Conservation (phyloP, 2,329 filamentous ascomycete genomes). For the Talaromyces piceae region DNA sequence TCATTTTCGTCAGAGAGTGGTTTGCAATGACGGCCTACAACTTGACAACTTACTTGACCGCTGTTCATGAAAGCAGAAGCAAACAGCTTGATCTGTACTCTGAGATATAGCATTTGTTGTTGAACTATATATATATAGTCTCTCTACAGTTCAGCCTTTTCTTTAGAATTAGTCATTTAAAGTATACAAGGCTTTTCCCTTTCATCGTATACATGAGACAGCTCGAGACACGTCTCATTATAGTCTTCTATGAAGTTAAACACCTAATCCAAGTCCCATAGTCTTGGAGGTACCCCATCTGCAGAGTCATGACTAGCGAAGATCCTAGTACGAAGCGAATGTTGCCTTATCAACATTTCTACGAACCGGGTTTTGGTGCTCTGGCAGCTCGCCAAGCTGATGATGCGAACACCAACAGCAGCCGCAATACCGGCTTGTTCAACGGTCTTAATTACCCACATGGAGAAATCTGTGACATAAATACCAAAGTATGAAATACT, state of each 20-base stretch:
- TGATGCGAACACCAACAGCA: slow-evolving; percentile 27
- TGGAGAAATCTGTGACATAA: slow-evolving; percentile 34
- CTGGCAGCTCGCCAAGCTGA: background rate
- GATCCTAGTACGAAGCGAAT: slow-evolving; percentile 43
- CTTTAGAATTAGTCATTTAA: slow-evolving; percentile 17
- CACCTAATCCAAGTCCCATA: slow-evolving; percentile 33
- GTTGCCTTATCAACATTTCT: slow-evolving; percentile 37
- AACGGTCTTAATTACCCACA: slow-evolving; percentile 40
- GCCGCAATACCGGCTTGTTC: slow-evolving; percentile 40
- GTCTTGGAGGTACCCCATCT: slow-evolving; percentile 36
- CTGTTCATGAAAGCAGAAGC: too few relatives aligned
- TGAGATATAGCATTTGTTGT: too few relatives aligned
- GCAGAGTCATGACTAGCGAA: slow-evolving; percentile 39
- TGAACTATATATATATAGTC: background rate
- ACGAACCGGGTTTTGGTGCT: slow-evolving; percentile 20
- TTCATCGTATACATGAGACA: slow-evolving; percentile 15
- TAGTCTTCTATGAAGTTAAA: slow-evolving; percentile 45
- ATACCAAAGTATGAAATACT: too few relatives aligned
- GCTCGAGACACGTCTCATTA: slow-evolving; percentile 35
- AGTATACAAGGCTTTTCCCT: slow-evolving; percentile 11
- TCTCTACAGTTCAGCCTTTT: slow-evolving; percentile 12
- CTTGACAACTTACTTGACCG: too few relatives aligned
- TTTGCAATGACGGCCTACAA: too few relatives aligned
- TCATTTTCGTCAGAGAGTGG: too few relatives aligned
- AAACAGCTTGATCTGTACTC: too few relatives aligned